Evolutionary conservation across 2,329 filamentous ascomycete genomes (phyloP).

Genomic region (Gremmenia infestans): DNA sequence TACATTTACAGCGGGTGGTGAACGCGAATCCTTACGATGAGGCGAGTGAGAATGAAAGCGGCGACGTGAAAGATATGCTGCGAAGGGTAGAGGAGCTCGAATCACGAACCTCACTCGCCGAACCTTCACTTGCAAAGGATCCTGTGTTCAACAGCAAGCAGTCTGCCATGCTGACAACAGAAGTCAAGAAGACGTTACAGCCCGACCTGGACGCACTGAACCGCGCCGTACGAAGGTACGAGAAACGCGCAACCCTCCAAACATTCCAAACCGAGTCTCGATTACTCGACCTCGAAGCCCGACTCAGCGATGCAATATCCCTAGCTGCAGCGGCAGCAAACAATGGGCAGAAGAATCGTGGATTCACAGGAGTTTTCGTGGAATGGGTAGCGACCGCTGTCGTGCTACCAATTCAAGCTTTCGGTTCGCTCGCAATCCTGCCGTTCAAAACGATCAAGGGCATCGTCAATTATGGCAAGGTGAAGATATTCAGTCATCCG

Average conservation of each 20-base stretch:
- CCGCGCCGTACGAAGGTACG: constrained; percentile 82
- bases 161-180: constrained; percentile 39
- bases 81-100: constrained; percentile 68
- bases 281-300: constrained; percentile 64
- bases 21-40: constrained; percentile 45
- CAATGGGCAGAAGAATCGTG: constrained; percentile 18
- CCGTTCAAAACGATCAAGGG: constrained; percentile 23
- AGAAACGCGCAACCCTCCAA: constrained; percentile 77
- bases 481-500: constrained; percentile 11
- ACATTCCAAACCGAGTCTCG: constrained; percentile 71
- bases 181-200: constrained; percentile 62
- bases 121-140: constrained; percentile 30
- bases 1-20: constrained; percentile 75
- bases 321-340: constrained; percentile 71
- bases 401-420: constrained; percentile 26
- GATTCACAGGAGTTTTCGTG: constrained; percentile 20
- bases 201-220: constrained; percentile 85
- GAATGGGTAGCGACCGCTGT: constrained; percentile 27
- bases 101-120: constrained; percentile 42
- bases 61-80: constrained; percentile 52
- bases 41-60: constrained; percentile 15
- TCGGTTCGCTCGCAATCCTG: constrained; percentile 18
- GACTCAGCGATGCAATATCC: constrained; percentile 71
- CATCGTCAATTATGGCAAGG: constrained; percentile 19
- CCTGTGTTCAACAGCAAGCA: constrained; percentile 35